Percentiles rank a stretch among this genome's conserved stretches.
Evolutionary conservation across 345 rosid species (phyloP).

Genomic region (Eutrema heterophyllum): DNA sequence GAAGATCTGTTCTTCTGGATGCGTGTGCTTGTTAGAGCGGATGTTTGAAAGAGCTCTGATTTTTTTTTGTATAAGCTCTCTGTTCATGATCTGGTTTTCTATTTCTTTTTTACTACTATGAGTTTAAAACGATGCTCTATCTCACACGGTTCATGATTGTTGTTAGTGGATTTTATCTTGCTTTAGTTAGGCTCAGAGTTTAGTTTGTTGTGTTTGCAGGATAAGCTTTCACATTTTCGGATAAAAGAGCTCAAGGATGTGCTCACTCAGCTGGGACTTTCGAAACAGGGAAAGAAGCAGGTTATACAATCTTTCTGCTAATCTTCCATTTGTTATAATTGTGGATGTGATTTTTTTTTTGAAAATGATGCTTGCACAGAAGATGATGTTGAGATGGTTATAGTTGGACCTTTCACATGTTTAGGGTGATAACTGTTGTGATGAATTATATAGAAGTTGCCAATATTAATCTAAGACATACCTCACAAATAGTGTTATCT

Average conservation of each 20-base stretch:
- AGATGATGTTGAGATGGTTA: not conserved
- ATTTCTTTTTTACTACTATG: not conserved
- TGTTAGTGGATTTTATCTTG: not conserved
- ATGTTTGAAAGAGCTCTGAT: not conserved
- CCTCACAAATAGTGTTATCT: not conserved
- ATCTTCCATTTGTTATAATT: not conserved
- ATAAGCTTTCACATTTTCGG: conserved; percentile 74
- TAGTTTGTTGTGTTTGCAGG: conserved; percentile 40
- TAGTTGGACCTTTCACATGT: not conserved
- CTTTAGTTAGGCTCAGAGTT: not conserved
- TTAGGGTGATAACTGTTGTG: not conserved
- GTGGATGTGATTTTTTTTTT: not conserved
- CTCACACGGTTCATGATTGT: not conserved
- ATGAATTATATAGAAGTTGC: not conserved
- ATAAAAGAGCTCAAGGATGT: conserved; percentile 97
- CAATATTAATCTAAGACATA: not conserved
- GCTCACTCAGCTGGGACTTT: conserved; percentile 76
- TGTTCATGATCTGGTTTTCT: not conserved
- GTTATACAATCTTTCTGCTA: conserved; percentile 29
- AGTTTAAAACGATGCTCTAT: not conserved
- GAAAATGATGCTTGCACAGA: not conserved
- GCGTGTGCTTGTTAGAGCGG: not conserved
- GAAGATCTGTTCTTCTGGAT: not conserved
- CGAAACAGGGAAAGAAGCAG: conserved; percentile 99
- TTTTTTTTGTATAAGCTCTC: no score